Percentiles rank a stretch among this genome's conserved stretches.
These are phyloP conservation scores for Plasmodium berghei DNA, from an alignment of 169 alveolate genomes.

Conservation along the genomic window DNA sequence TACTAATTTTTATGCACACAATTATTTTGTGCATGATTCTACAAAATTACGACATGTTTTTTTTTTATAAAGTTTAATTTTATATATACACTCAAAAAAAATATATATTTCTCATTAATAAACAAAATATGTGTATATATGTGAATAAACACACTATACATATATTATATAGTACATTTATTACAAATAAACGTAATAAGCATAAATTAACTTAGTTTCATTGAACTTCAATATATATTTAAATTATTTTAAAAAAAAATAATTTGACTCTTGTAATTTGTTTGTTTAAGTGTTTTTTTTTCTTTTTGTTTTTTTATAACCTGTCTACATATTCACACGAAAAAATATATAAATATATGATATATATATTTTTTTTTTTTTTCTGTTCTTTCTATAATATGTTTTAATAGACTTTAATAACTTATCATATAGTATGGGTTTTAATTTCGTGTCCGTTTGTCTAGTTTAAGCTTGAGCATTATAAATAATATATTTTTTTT, in stretches of 20 bases:
- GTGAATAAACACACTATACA: too few species aligned
- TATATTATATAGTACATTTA: too few species aligned
- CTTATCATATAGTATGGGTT: conserved; percentile 10
- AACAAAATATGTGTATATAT: neutral
- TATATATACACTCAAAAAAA: too few species aligned
- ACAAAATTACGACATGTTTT: conserved; percentile 18
- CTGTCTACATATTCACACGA: too few species aligned
- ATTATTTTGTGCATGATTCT: conserved; percentile 15
- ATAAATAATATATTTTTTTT: neutral
- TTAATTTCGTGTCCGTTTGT: neutral
- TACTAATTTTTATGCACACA: conserved; percentile 9
- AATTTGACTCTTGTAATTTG: too few species aligned
- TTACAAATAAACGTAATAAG: too few species aligned
- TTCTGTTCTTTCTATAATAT: neutral
- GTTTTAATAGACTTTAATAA: conserved; percentile 13
- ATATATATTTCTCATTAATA: too few species aligned
- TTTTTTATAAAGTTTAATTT: neutral
- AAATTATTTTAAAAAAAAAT: too few species aligned
- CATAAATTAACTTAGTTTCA: too few species aligned
- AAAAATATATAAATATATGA: neutral
- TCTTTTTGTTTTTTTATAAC: too few species aligned
- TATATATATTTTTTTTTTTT: conserved; percentile 4
- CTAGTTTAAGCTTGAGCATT: neutral
- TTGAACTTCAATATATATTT: too few species aligned
- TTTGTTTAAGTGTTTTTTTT: too few species aligned